phyloP scores from a whole-genome alignment of 306 rosid species.

The Rosa multiflora region DNA sequence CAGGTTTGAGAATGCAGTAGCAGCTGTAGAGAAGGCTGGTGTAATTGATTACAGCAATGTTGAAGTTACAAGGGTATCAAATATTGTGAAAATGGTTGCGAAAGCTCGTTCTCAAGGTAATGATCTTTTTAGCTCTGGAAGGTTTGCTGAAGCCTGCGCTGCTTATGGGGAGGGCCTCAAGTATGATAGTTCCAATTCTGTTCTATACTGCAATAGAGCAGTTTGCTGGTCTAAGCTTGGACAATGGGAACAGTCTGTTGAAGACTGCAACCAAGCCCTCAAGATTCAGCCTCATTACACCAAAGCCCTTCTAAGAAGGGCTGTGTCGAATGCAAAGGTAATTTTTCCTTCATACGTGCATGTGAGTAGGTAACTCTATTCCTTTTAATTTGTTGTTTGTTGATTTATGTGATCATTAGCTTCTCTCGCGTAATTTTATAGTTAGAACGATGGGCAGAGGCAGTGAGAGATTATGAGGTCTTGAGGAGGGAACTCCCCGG shows the following conservation, averaged over 20 bases:
- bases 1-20: slow-evolving; percentile 86
- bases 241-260: slow-evolving; percentile 84
- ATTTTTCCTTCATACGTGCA: neutral
- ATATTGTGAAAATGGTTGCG: slow-evolving; percentile 67
- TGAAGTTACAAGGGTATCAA: slow-evolving; percentile 58
- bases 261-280: slow-evolving; percentile 83
- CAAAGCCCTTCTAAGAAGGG: slow-evolving; percentile 85
- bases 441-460: slow-evolving; percentile 92
- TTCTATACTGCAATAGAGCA: slow-evolving; percentile 88
- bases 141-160: slow-evolving; percentile 74
- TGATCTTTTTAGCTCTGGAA: slow-evolving; percentile 69
- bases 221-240: slow-evolving; percentile 93
- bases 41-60: slow-evolving; percentile 47
- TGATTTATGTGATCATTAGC: slow-evolving; percentile 17
- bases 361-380: neutral
- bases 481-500: slow-evolving; percentile 73
- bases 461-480: slow-evolving; percentile 71
- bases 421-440: slow-evolving; percentile 26
- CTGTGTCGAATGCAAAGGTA: slow-evolving; percentile 82
- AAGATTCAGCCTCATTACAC: slow-evolving; percentile 73
- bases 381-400: slow-evolving; percentile 14
- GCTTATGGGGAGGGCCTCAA: slow-evolving; percentile 93
- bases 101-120: slow-evolving; percentile 76
- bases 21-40: slow-evolving; percentile 68
- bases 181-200: slow-evolving; percentile 60